phyloP scores from a whole-genome alignment of 495 filamentous ascomycete species.

The Lindgomyces ingoldianus region DNA sequence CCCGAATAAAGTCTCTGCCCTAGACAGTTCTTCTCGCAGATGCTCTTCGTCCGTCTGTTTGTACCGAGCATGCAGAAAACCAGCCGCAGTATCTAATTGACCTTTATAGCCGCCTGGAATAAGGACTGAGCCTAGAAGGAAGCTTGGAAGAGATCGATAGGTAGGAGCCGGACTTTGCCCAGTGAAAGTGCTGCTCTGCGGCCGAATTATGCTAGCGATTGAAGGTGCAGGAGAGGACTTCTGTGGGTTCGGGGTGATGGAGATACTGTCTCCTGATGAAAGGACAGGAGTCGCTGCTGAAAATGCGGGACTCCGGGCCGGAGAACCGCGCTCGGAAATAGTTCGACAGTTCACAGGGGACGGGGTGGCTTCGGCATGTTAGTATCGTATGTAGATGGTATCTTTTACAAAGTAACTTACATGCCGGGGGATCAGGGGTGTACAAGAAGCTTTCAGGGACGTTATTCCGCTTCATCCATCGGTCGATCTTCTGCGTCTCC shows the following conservation, averaged over 20 bases:
- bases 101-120: background rate
- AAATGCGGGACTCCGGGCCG: background rate
- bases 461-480: constrained; percentile 36
- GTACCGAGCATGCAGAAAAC: background rate
- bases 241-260: background rate
- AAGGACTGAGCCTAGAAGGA: background rate
- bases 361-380: constrained; percentile 29
- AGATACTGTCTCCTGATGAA: background rate
- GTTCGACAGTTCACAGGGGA: background rate
- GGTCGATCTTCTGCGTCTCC: constrained; percentile 31
- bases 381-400: constrained; percentile 9
- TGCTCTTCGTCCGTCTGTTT: background rate
- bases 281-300: background rate
- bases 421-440: constrained; percentile 15
- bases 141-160: background rate
- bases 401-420: constrained; percentile 18
- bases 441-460: constrained; percentile 17
- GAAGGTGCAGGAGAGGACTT: background rate
- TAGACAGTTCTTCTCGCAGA: background rate
- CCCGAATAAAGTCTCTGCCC: background rate
- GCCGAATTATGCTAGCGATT: background rate
- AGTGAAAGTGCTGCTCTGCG: background rate
- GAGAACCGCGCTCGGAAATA: background rate
- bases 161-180: background rate
- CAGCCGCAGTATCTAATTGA: background rate